Evolutionary conservation across 495 filamentous ascomycete species (phyloP), one percentile per base, ranked within the genome.

Genomic region (Daldinia bambusicola): DNA sequence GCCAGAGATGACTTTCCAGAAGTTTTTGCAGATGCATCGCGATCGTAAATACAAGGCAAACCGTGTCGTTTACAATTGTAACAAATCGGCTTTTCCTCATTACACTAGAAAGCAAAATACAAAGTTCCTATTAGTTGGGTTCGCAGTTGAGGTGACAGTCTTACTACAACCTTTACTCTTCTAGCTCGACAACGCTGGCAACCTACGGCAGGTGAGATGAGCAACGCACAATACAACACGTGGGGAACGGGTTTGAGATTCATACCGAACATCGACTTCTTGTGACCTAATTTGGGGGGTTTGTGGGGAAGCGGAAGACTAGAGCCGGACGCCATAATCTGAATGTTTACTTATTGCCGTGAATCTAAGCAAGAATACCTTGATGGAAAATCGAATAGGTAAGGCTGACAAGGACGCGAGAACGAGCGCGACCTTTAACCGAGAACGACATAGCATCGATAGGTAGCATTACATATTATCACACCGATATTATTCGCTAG

Each of bases 21-120:
- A 12, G 40, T 38, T 50, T 61, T 69, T 14, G 34, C 22, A 36
- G 59, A 69, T 18, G 37, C 56, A 32, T 72, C 57, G 34, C 70
- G 70, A 58, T 72, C 70, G 50, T 72, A 83, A 8, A 71, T 55
- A 64, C 81, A 83, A 4, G 74, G 67, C 4, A 80, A 41, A 6
- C 73, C 67, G 66, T 81, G 77, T 6, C 80, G 76, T 8, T 68
- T 64, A 62, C 81, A 83, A 55, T 74, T 75, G 59, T 76, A 69
- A 51, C 81, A 83, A 0, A 75, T 53, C 9, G 81, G 81, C n/a
- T 79, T 75, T 55, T 68, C 68, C 57, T 83, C 81, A 55, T 83
- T 76, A 41, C 81, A 83, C 80, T 83, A 55, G 16, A 50, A 34
- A 18, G 50, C 5, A 22, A 4, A 10, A 36, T 6, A 36, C 34